Base-by-base conservation (phyloP, 352 stramenopile species). In the Phytophthora uliginosa region DNA sequence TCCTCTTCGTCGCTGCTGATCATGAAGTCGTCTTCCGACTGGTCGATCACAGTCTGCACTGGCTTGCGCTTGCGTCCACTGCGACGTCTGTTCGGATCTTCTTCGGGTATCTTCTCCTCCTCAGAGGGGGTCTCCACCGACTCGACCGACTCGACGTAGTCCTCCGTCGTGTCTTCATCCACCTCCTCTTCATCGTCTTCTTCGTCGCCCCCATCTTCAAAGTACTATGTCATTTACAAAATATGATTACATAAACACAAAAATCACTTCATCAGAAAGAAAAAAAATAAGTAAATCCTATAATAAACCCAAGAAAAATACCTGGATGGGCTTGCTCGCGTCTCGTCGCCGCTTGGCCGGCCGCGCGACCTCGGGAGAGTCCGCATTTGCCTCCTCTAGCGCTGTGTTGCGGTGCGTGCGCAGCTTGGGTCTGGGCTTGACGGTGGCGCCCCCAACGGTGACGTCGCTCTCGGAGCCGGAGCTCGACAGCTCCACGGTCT, bases 391-490 rank as follows among this genome's bases (percentile, higher is more conserved):
- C 18, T 48, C 24, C 34, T 78, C 59, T 15, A 74, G 28, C 15
- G 59, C 15, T 22, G 61, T 61, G 10, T 36, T 57, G 10, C 81
- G 78, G 53, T 69, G 76, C n/a, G 79, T 84, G 22, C 72, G 59
- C 7, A 87, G 71, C 54, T 88, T 87, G 15, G 78, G 81, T n/a
- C 81, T 76, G 8, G 61, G 48, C n/a, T 73, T 77, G 12, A 79
- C 63, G 33, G 47, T 64, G 5, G 55, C 42, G 13, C 48, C 50
- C 24, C 45, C 63, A 40, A 78, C 38, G 24, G 45, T 61, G 33
- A 69, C 40, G 3, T 78, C 76, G 48, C 61, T 71, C 18, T 82
- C 72, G 17, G 75, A 79, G 38, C 65, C 74, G 42, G 76, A 82
- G 48, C 67, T 77, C 3, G 60, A 75, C 18, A 82, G 51, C 8